Evolutionary conservation across 2,329 filamentous ascomycete genomes (phyloP).

Genomic region (Raffaelea arxii): DNA sequence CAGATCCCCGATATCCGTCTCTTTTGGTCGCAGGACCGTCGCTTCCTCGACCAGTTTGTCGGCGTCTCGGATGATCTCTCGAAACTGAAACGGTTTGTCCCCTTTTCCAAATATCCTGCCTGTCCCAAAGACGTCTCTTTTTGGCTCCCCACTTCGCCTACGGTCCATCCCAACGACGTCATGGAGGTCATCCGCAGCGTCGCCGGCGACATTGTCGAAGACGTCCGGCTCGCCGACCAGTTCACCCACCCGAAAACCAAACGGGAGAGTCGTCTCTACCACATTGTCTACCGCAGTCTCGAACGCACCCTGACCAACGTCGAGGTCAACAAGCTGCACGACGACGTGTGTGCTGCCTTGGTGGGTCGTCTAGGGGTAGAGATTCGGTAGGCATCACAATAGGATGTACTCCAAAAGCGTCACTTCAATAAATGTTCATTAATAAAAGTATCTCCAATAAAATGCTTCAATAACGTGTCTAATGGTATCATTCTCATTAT

Average conservation of each 20-base stretch:
- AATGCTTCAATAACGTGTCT: too few species aligned
- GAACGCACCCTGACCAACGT: slow-evolving; percentile 81
- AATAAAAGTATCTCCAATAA: too few species aligned
- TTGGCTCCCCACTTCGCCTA: slow-evolving; percentile 51
- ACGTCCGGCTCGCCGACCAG: slow-evolving; percentile 74
- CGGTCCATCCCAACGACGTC: slow-evolving; percentile 83
- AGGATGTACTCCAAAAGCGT: too few species aligned
- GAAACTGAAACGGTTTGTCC: slow-evolving; percentile 55
- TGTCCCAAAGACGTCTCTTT: slow-evolving; percentile 92
- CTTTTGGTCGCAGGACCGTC: slow-evolving; percentile 81
- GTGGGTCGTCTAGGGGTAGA: slow-evolving; percentile 69
- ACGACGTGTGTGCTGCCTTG: slow-evolving; percentile 53
- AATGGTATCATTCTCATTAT: too few species aligned
- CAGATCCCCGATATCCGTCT: slow-evolving; percentile 92
- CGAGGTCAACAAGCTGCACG: slow-evolving; percentile 70
- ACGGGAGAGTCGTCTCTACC: slow-evolving; percentile 78
- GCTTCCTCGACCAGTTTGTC: slow-evolving; percentile 81
- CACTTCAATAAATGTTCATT: not conserved
- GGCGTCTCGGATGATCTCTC: slow-evolving; percentile 44
- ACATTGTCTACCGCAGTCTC: slow-evolving; percentile 86
- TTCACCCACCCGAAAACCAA: slow-evolving; percentile 83
- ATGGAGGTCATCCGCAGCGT: slow-evolving; percentile 89
- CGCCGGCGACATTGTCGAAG: slow-evolving; percentile 76
- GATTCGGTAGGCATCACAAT: slow-evolving; percentile 53
- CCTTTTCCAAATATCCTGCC: slow-evolving; percentile 85